Base-by-base conservation (phyloP, 495 filamentous ascomycete species). In the Annulohypoxylon moriforme region DNA sequence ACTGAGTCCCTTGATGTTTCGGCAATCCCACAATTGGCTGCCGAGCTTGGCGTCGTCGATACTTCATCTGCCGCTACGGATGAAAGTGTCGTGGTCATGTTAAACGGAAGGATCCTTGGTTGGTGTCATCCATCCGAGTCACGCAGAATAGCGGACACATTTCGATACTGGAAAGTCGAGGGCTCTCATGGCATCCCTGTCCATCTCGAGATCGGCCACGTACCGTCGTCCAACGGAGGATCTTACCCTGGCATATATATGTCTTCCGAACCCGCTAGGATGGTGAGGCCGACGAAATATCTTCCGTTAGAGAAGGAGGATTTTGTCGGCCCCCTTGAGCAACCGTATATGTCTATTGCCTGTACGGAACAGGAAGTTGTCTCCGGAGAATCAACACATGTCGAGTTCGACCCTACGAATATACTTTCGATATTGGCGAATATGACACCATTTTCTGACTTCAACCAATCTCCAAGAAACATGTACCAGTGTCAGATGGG, bases 401-500 rank as follows among this genome's bases (percentile, higher is more conserved):
- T 98, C 27, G 96, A 99, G 80, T 94, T 90, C 76, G 91, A 94
- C 64, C 96, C 96, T 11, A 98, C 95, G 59, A 96, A 98, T 77
- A 98, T 99, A 64, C 89, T 99, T 58, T 98, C 95, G 18, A 99
- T 99, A 70, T 85, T 99, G 50, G 96, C 96, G 69, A 99, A 98
- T 83, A 95, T 97, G 92, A 99, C 96, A 2, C 96, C 96, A 11
- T 99, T 98, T 82, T 97, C 96, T 67, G 93, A 99, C 78, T 97
- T 97, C 85, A 99, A 99, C 82, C 96, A 99, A 80, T 98, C 95
- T 29, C 96, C 96, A 11, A 87, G 96, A 85, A 99, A 99, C 81
- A 98, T 99, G 96, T 99, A 99, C 81, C 96, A 98, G 80, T 97
- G 95, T 81, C 96, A 99, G 84, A 99, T 99, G 96, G 93, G 94